phyloP scores from a whole-genome alignment of 2,329 filamentous ascomycete genomes.

The Shiraia sp. region DNA sequence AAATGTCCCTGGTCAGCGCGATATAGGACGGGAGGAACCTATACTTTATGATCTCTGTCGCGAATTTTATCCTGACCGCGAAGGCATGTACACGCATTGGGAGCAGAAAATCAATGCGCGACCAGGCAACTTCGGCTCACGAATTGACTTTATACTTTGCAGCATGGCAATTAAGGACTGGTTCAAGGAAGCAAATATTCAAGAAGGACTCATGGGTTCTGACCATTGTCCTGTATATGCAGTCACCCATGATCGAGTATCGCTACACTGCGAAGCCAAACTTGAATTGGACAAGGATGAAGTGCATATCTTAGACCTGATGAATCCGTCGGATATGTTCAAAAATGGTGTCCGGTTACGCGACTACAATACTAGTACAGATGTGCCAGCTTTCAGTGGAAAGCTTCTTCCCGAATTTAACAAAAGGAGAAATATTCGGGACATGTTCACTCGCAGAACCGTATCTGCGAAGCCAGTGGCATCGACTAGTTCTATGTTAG shows the following conservation, averaged over 20 bases:
- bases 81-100: slow-evolving; percentile 97
- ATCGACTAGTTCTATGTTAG: slow-evolving; percentile 1
- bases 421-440: slow-evolving; percentile 80
- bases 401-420: slow-evolving; percentile 87
- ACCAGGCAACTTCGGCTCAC: slow-evolving; percentile 89
- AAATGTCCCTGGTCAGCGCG: slow-evolving; percentile 66
- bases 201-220: slow-evolving; percentile 90
- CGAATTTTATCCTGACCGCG: slow-evolving; percentile 75
- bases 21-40: slow-evolving; percentile 69
- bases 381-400: slow-evolving; percentile 75
- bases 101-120: slow-evolving; percentile 92
- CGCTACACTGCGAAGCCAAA: slow-evolving; percentile 25
- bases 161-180: slow-evolving; percentile 77
- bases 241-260: slow-evolving; percentile 67
- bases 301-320: slow-evolving; percentile 67
- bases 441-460: slow-evolving; percentile 73
- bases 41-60: slow-evolving; percentile 84
- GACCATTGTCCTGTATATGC: slow-evolving; percentile 96
- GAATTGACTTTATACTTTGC: slow-evolving; percentile 93
- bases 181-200: slow-evolving; percentile 82
- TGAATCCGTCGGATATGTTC: slow-evolving; percentile 79
- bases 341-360: slow-evolving; percentile 65
- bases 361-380: slow-evolving; percentile 65
- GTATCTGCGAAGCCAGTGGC: slow-evolving; percentile 10
- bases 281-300: slow-evolving; percentile 43